phyloP scores from a whole-genome alignment of 306 rosid genomes.

The Potentilla sterilis region DNA sequence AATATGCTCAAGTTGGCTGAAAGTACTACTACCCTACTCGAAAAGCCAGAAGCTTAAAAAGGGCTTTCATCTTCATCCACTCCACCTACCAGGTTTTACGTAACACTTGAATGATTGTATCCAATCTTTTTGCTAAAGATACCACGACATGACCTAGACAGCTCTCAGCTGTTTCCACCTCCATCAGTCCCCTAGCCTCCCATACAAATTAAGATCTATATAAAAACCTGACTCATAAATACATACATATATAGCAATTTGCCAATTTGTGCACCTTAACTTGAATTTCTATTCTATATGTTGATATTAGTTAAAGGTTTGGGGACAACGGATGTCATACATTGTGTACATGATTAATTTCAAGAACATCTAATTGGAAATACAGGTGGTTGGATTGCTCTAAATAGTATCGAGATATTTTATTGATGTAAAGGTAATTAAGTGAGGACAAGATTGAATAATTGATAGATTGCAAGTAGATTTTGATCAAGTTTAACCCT shows the following conservation, averaged over 20 bases:
- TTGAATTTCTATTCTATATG: neutral
- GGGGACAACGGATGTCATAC: neutral
- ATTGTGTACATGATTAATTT: too few relatives aligned
- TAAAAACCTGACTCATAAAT: neutral
- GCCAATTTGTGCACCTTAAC: neutral
- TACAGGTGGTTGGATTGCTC: too few relatives aligned
- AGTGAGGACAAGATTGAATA: too few relatives aligned
- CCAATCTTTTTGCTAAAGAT: slow-evolving; percentile 17
- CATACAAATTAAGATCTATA: neutral
- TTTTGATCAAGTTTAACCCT: too few relatives aligned
- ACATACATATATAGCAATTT: neutral
- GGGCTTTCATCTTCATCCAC: slow-evolving; percentile 20
- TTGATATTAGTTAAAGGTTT: neutral
- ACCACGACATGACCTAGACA: slow-evolving; percentile 33
- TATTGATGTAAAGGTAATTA: too few relatives aligned
- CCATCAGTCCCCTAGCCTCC: slow-evolving; percentile 1
- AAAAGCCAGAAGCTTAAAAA: neutral
- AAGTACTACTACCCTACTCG: neutral
- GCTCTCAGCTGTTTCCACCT: slow-evolving; percentile 23
- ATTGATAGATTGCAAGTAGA: too few relatives aligned
- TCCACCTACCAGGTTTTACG: slow-evolving; percentile 8
- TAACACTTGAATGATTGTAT: neutral
- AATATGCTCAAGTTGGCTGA: neutral
- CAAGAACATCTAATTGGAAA: too few relatives aligned
- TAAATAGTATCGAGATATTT: too few relatives aligned